Conservation (phyloP, 2,329 filamentous ascomycete species). For the Lachnellula cervina region DNA sequence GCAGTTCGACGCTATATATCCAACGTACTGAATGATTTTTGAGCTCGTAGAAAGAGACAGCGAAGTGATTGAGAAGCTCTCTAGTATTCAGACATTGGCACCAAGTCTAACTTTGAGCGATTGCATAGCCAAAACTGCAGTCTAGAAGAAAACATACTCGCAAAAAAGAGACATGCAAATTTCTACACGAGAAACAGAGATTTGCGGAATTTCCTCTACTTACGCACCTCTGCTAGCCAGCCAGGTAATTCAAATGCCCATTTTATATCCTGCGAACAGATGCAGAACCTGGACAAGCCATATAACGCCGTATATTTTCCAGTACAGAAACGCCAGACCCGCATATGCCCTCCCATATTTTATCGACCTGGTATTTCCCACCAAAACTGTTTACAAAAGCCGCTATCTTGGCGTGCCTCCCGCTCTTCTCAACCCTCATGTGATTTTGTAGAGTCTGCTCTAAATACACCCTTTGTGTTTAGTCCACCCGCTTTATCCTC, state of each 20-base stretch:
- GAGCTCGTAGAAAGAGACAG: no score
- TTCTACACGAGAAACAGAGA: background rate
- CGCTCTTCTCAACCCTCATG: background rate
- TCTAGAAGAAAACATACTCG: no score
- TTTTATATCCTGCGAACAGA: background rate
- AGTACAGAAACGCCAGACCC: background rate
- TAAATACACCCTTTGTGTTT: conserved; percentile 1
- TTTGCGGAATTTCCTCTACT: background rate
- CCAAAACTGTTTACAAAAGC: background rate
- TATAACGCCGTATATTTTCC: background rate
- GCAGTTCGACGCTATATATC: no score
- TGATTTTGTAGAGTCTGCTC: background rate
- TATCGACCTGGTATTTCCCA: background rate
- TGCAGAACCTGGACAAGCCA: background rate
- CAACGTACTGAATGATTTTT: no score
- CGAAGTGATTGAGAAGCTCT: no score
- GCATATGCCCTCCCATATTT: background rate
- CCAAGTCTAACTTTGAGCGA: background rate
- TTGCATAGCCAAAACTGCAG: no score
- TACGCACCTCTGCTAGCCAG: background rate
- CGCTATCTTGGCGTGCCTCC: conserved; percentile 2
- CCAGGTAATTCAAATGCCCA: background rate
- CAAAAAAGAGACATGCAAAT: background rate
- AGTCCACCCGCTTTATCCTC: conserved; percentile 36
- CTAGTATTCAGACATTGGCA: background rate